Base-by-base conservation (phyloP, 2,329 filamentous ascomycete species). In the Endothia cerciana region DNA sequence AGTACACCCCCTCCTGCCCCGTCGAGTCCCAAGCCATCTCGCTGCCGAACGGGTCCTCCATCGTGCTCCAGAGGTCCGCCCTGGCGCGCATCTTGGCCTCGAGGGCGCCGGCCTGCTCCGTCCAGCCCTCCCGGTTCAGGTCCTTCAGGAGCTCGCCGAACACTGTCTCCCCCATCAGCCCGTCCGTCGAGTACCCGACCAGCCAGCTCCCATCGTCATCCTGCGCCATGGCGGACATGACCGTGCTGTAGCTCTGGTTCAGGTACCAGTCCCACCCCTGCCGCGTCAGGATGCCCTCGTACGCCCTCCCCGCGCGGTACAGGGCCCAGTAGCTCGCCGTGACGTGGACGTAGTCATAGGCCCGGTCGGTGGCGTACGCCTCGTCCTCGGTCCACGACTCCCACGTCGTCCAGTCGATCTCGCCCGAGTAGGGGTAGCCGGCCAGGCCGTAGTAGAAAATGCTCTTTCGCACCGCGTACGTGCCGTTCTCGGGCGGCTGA, bases 11-110 rank as follows among this genome's bases (percentile, higher is more conserved):
- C 71, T 89, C 86, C 68, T 89, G 85, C 0, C 84, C 85, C 0
- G 86, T 88, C 0, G 82, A 87, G 65, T 89, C 86, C 86, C 86
- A 89, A 0, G 85, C 82, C 83, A 86, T 85, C 72, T 88, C 86
- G 60, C 83, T 87, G 0, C 85, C 86, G 67, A 82, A 89, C 0
- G 86, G 86, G 5, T 84, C 81, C 8, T 78, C 77, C 61, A 83
- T 74, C 0, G 74, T 75, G n/a, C 82, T 73, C 86, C 86, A 89
- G 0, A 75, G 70, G 3, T 77, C 68, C 1, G 85, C 83, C 0
- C 86, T 79, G 3, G 73, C 73, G 17, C 76, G 78, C 85, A 88
- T 87, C 0, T 75, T 74, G 0, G 72, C 70, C 56, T 81, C 79
- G 2, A 87, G 69, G 0, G 73, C 73, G 2, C 71, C 71, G 0